phyloP scores from a whole-genome alignment of 352 stramenopile species.

The Pythium plurisporium region DNA sequence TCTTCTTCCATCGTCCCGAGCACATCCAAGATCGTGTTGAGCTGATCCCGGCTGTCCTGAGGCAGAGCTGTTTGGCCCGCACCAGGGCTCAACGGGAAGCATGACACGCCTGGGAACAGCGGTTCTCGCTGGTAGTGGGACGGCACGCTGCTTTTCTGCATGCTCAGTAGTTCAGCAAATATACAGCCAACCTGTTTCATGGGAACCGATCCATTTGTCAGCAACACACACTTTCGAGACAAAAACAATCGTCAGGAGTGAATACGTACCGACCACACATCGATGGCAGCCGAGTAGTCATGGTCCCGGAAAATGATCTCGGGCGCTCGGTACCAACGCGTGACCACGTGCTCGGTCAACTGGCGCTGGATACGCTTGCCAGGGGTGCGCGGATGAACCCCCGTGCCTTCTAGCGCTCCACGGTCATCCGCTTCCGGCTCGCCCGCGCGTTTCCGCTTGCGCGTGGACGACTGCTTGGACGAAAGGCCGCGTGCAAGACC shows the following conservation, averaged over 20 bases:
- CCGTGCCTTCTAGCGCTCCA: constrained; percentile 51
- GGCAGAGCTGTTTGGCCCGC: constrained; percentile 68
- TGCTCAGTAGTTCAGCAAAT: constrained; percentile 93
- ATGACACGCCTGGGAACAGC: constrained; percentile 93
- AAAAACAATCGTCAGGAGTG: not conserved
- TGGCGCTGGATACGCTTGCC: constrained; percentile 84
- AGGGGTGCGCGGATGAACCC: constrained; percentile 69
- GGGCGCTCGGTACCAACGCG: constrained; percentile 92
- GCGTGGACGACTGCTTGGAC: constrained; percentile 41
- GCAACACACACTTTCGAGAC: not conserved
- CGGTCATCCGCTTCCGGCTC: constrained; percentile 50
- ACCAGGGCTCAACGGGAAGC: constrained; percentile 77
- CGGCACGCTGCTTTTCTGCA: constrained; percentile 94
- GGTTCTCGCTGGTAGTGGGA: constrained; percentile 93
- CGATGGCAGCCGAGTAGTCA: constrained; percentile 84
- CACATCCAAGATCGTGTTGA: constrained; percentile 87
- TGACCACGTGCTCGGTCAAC: constrained; percentile 94
- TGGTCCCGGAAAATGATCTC: constrained; percentile 93
- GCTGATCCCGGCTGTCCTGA: constrained; percentile 80
- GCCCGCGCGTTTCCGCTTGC: constrained; percentile 56
- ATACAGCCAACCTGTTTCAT: constrained; percentile 88
- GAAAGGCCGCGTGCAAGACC: constrained; percentile 70
- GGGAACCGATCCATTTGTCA: too few species aligned
- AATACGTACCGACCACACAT: constrained; percentile 83
- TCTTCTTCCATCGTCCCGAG: constrained; percentile 84